These are phyloP conservation scores for Kodamaea fukazawae DNA, from an alignment of 805 yeast genomes.

Conservation along the genomic window DNA sequence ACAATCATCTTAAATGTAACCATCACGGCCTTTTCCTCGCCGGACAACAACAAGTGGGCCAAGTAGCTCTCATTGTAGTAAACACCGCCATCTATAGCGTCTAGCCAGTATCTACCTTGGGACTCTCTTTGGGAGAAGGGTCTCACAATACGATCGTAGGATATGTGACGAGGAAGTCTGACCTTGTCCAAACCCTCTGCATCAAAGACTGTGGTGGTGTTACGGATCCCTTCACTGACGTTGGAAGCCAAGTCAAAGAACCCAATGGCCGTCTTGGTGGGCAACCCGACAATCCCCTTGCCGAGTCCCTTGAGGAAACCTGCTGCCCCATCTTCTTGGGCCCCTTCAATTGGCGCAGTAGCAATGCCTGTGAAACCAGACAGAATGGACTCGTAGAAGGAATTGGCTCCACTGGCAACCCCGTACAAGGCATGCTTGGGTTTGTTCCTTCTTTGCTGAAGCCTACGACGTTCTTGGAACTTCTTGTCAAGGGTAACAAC, in stretches of 20 bases:
- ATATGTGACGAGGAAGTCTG: constrained; percentile 76
- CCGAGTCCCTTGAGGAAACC: constrained; percentile 96
- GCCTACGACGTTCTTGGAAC: constrained; percentile 78
- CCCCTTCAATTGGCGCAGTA: constrained; percentile 86
- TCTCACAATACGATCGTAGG: constrained; percentile 67
- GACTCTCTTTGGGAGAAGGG: constrained; percentile 80
- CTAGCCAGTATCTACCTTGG: constrained; percentile 92
- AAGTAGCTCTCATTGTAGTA: constrained; percentile 71
- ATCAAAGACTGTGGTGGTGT: constrained; percentile 88
- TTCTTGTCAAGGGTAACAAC: constrained; percentile 84
- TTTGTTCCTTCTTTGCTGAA: constrained; percentile 69
- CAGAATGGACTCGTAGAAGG: constrained; percentile 80
- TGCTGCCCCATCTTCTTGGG: constrained; percentile 79
- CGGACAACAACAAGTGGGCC: constrained; percentile 82
- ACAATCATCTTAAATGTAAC: constrained; percentile 71
- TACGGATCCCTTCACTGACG: constrained; percentile 89
- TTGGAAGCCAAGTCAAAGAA: constrained; percentile 88
- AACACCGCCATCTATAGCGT: constrained; percentile 76
- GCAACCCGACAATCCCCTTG: constrained; percentile 90
- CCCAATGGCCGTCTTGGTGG: constrained; percentile 96
- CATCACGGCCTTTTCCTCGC: constrained; percentile 72
- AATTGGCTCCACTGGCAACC: constrained; percentile 79
- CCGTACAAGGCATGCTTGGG: constrained; percentile 87
- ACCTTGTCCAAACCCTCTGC: constrained; percentile 73
- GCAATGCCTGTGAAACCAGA: constrained; percentile 92